These are phyloP conservation scores for Podila clonocystis DNA, from an alignment of 192 early-diverging fungal species.

Conservation along the genomic window DNA sequence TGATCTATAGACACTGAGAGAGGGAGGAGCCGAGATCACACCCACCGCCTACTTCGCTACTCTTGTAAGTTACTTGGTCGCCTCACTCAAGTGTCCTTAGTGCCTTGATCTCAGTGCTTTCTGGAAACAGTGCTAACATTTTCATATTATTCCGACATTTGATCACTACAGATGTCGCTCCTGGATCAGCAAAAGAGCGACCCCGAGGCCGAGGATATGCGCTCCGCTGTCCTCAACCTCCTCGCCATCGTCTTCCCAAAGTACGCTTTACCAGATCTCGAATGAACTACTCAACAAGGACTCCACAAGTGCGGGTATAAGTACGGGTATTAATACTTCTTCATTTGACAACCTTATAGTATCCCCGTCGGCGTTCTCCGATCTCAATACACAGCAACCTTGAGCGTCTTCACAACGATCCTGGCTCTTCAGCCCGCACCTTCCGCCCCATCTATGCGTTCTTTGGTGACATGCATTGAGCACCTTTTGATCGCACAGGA, in stretches of 20 bases:
- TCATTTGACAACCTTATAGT: conserved; percentile 34
- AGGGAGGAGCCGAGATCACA: conserved; percentile 72
- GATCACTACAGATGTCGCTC: conserved; percentile 58
- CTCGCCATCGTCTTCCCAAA: conserved; percentile 79
- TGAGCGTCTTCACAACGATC: conserved; percentile 70
- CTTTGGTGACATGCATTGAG: conserved; percentile 83
- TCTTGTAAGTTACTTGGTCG: conserved; percentile 59
- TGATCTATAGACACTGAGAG: conserved; percentile 75
- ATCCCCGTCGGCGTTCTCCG: conserved; percentile 64
- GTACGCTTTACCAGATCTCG: conserved; percentile 48
- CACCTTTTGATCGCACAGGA: conserved; percentile 84
- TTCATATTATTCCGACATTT: no score
- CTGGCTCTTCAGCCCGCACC: conserved; percentile 73
- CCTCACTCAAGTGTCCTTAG: no score
- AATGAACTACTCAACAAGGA: background rate
- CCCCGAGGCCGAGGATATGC: conserved; percentile 51
- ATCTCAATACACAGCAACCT: conserved; percentile 69
- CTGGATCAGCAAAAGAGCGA: conserved; percentile 58
- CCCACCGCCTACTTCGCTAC: conserved; percentile 93
- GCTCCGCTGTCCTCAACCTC: conserved; percentile 79
- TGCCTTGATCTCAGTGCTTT: background rate
- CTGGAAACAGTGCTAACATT: no score
- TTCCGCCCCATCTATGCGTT: conserved; percentile 78
- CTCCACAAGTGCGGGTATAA: no score
- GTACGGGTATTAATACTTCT: background rate